phyloP scores from a whole-genome alignment of 352 stramenopile genomes.

The Bremia lactucae region DNA sequence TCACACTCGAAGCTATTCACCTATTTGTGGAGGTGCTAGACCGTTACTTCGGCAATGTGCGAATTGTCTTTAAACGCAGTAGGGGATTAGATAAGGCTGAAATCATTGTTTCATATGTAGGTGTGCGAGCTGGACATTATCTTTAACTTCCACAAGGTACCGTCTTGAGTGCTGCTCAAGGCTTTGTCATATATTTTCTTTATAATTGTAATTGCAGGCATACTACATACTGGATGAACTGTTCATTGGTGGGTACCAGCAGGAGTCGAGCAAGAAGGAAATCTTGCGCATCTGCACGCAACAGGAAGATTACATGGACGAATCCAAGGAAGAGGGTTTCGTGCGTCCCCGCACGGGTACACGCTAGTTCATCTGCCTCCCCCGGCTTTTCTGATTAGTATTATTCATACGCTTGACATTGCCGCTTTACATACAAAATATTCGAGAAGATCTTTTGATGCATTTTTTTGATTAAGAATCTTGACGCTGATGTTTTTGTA shows the following conservation, averaged over 20 bases:
- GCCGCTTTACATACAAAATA: conserved; percentile 4
- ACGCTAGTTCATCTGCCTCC: conserved; percentile 27
- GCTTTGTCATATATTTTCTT: not conserved
- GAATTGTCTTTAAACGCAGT: not conserved
- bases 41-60: conserved; percentile 93
- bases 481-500: no score
- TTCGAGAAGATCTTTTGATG: no score
- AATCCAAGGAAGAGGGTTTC: conserved; percentile 82
- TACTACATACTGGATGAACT: conserved; percentile 99
- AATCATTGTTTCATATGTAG: conserved; percentile 16
- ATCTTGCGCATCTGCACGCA: conserved; percentile 82
- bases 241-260: conserved; percentile 95
- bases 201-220: conserved; percentile 49
- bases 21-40: conserved; percentile 97
- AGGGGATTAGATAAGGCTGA: not conserved
- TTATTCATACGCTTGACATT: no score
- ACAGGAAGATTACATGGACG: conserved; percentile 87
- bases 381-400: no score
- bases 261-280: conserved; percentile 92
- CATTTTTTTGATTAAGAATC: no score
- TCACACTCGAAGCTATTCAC: conserved; percentile 96
- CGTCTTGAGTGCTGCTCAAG: not conserved
- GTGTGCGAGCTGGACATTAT: conserved; percentile 96
- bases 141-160: conserved; percentile 99
- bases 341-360: conserved; percentile 47